Evolutionary conservation across 306 rosid genomes (phyloP), one percentile per base, ranked within the genome.

Genomic region (Heteromeles arbutifolia): DNA sequence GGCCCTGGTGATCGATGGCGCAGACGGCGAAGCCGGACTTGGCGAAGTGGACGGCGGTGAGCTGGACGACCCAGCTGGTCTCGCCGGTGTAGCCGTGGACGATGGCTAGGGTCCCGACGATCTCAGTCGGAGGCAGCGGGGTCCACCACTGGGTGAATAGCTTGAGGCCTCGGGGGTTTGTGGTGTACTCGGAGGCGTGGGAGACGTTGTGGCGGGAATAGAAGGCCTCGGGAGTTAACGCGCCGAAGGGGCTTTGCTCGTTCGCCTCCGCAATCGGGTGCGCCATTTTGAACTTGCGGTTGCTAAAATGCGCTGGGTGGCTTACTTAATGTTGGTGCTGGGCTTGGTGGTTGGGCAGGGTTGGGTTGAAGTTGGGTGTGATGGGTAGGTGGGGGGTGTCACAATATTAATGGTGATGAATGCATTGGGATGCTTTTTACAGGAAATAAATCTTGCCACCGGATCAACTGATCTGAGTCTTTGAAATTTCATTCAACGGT

Each of bases 21-120:
- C 97, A 90, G 74, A 90, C 85, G 84, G 89, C 93, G 80, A 92
- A 92, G 8, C 97, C 96, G 26, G 92, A 85, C 67, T 90, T 85
- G 70, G 97, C 81, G 81, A 95, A 88, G 84, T 86, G 34, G 2
- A 95, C 86, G 63, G 99, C 90, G 58, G 97, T 90, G 72, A 95
- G 97, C 82, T 92, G 97, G 69, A 95, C n/a, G 41, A 92, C 11
- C 99, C 97, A 95, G 92, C 97, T 92, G 85, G 97, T 82, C 76
- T 95, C 97, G 74, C 99, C 97, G 82, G 92, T 95, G 87, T 21
- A 95, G 66, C 99, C 99, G 73, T 95, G 99, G 78, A 95, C 93
- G 45, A 95, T 2, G 80, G 96, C 91, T 41, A 95, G 65, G 77
- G 72, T 82, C 4, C 95, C 99, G 80, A 84, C 2, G 61, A 84